Percentiles rank a stretch among this genome's conserved stretches.
phyloP scores from a whole-genome alignment of 1,139 yeast species.

The Geotrichum siamense region DNA sequence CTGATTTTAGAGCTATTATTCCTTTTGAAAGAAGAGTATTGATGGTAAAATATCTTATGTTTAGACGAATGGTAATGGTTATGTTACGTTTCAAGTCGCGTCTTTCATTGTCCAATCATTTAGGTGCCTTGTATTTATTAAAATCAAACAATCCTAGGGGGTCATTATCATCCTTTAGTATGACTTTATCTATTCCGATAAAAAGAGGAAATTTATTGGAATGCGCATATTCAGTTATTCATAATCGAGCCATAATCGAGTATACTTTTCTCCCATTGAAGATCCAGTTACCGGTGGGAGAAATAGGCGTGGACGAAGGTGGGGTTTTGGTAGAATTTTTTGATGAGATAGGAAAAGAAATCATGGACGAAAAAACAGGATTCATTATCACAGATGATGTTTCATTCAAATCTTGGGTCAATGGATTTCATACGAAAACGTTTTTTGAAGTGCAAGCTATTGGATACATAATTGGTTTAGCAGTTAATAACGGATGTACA shows the following conservation, averaged over 20 bases:
- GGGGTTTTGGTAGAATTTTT: constrained; percentile 32
- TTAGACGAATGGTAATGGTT: constrained; percentile 3
- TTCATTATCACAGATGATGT: constrained; percentile 21
- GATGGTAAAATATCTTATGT: constrained; percentile 3
- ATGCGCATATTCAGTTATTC: not conserved
- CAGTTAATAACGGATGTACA: constrained; percentile 29
- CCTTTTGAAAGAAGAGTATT: not conserved
- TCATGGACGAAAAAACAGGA: constrained; percentile 19
- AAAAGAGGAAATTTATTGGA: not conserved
- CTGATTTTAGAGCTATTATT: not conserved
- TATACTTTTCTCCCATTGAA: constrained; percentile 24
- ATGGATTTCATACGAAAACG: constrained; percentile 21
- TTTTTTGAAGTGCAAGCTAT: constrained; percentile 19
- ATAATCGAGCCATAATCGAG: not conserved
- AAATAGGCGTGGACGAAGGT: constrained; percentile 29
- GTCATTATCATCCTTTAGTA: not conserved
- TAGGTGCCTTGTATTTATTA: not conserved
- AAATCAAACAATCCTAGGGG: not conserved
- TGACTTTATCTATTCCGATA: not conserved
- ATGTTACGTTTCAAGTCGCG: not conserved
- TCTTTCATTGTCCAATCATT: not conserved
- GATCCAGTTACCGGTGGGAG: constrained; percentile 24
- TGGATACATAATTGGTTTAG: constrained; percentile 29
- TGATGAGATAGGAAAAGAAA: constrained; percentile 22
- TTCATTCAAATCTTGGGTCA: constrained; percentile 25